These are phyloP conservation scores for Fusarium udum DNA, from an alignment of 2,329 filamentous ascomycete species.

Conservation along the genomic window DNA sequence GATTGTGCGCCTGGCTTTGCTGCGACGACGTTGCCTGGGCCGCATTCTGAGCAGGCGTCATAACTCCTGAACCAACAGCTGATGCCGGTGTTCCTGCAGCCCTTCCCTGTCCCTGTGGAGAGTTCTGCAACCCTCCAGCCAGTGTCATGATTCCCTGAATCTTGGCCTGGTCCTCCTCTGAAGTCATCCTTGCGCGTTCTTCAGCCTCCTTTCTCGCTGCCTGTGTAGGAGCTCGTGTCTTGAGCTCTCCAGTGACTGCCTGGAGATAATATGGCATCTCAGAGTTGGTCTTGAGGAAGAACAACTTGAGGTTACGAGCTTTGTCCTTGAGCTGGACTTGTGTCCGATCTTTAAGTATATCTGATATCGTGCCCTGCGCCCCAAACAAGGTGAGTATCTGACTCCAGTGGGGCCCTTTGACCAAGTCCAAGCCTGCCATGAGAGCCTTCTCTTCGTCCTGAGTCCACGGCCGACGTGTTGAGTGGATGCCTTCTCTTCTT, in stretches of 20 bases:
- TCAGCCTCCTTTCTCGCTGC: slow-evolving; percentile 75
- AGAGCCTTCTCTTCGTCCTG: slow-evolving; percentile 89
- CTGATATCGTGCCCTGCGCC: slow-evolving; percentile 78
- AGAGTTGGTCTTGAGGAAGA: slow-evolving; percentile 90
- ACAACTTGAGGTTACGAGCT: slow-evolving; percentile 87
- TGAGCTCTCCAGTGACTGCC: slow-evolving; percentile 88
- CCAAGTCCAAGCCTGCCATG: slow-evolving; percentile 86
- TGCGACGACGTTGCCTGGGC: slow-evolving; percentile 42
- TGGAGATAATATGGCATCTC: slow-evolving; percentile 90
- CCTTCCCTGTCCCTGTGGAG: slow-evolving; percentile 45
- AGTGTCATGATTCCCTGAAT: slow-evolving; percentile 69
- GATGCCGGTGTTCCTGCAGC: slow-evolving; percentile 37
- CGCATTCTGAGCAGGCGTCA: slow-evolving; percentile 48
- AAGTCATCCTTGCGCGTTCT: slow-evolving; percentile 66
- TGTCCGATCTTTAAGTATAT: slow-evolving; percentile 86
- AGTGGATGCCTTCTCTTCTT: slow-evolving; percentile 65
- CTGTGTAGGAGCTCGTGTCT: slow-evolving; percentile 81
- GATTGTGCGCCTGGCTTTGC: slow-evolving; percentile 27
- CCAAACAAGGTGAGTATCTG: slow-evolving; percentile 89
- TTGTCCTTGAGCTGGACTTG: slow-evolving; percentile 95
- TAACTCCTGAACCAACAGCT: slow-evolving; percentile 43
- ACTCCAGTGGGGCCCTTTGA: slow-evolving; percentile 92
- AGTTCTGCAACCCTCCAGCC: slow-evolving; percentile 61
- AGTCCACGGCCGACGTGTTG: slow-evolving; percentile 82
- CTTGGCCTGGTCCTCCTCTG: slow-evolving; percentile 68